phyloP scores from a whole-genome alignment of 1,284 basidiomycete species.

The Chondrostereum purpureum region DNA sequence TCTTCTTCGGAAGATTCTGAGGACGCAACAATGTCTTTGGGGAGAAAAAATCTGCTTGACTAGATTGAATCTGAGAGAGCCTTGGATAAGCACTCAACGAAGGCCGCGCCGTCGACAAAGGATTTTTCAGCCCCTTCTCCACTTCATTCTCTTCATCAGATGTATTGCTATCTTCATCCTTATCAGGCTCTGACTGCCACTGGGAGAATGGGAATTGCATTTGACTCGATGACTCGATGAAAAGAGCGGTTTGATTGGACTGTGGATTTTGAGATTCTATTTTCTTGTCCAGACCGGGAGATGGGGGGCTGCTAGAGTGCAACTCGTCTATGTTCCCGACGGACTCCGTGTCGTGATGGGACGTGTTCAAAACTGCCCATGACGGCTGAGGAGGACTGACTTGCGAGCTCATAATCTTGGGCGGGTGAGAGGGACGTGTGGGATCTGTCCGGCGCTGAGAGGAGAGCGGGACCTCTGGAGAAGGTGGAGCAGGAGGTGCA shows the following conservation, averaged over 20 bases:
- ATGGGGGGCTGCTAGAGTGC: constrained; percentile 27
- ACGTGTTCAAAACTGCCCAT: constrained; percentile 20
- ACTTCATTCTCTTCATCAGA: constrained; percentile 32
- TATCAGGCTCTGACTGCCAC: constrained; percentile 18
- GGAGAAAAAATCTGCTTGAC: constrained; percentile 34
- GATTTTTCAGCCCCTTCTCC: constrained; percentile 19
- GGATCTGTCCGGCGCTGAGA: no score
- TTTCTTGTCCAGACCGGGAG: background rate
- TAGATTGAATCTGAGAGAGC: constrained; percentile 49
- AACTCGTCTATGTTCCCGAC: constrained; percentile 31
- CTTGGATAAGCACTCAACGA: constrained; percentile 31
- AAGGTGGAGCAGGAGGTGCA: no score
- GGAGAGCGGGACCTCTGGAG: no score
- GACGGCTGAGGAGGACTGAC: constrained; percentile 1
- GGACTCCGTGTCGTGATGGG: constrained; percentile 15
- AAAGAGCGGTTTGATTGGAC: constrained; percentile 26
- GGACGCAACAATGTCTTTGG: constrained; percentile 19
- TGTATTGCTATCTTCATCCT: constrained; percentile 6
- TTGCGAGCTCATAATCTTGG: background rate
- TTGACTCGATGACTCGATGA: constrained; percentile 37
- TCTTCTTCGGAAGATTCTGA: constrained; percentile 17
- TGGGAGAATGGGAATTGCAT: constrained; percentile 42
- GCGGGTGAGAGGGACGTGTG: background rate
- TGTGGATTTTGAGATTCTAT: background rate
- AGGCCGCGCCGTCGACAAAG: constrained; percentile 5